Evolutionary conservation across 148 eudicot genomes (phyloP), one percentile per base, ranked within the genome.

Genomic region (Rhododendron henanense): DNA sequence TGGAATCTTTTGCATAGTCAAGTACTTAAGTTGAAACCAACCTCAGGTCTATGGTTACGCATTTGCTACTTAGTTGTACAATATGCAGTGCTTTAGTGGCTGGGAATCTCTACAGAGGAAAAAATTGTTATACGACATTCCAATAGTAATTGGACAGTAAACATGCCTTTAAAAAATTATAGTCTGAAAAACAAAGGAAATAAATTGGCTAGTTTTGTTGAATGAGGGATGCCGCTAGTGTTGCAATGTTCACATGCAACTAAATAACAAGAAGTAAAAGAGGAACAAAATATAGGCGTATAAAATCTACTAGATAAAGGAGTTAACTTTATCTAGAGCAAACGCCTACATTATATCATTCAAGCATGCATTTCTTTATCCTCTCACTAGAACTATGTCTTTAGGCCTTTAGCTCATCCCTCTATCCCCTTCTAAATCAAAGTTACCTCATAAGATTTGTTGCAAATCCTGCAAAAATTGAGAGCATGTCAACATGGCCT

Each of bases 11-110:
- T 84, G 35, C 35, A 11, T 75, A 21, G 28, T 75, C 5, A 10
- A 59, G 25, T 59, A 59, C 10, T 59, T 19, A 21, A 74, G 47
- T 83, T 67, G 77, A 65, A 9, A 39, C 76, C 39, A 33, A n/a
- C n/a, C 7, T 81, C 47, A 55, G 41, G 41, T 85, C 15, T 80
- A 44, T 69, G 3, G 53, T 5, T 53, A 6, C 25, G 39, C 33
- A 51, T 28, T 79, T 81, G 35, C 57, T 51, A 74, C 48, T 84
- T 84, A 31, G 75, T 84, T 84, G 16, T 71, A 45, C 16, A 10
- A 73, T 41, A 33, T 73, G 78, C 85, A 25, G 48, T 65, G 84
- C 28, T 57, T 57, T 57, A 13, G 18, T 53, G 16, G 57, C 57
- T 53, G 57, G 53, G 14, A 50, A 50, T 11, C 53, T 50, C 53